Percentiles rank a stretch among this genome's conserved stretches.
Conservation (phyloP, 2,329 filamentous ascomycete genomes). For the Fusarium subglutinans region DNA sequence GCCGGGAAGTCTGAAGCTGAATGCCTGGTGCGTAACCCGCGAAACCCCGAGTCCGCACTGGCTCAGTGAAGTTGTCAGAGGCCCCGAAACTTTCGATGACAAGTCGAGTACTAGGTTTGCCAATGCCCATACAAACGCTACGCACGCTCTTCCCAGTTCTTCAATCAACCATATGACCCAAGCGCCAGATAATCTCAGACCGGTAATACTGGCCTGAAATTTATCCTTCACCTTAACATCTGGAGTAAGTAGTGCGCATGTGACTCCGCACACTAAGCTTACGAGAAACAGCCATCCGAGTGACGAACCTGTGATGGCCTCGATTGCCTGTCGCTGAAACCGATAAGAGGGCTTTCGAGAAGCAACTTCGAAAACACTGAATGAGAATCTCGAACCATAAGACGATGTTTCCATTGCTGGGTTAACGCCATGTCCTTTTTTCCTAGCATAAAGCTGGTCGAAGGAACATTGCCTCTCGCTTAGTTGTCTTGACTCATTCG, state of each 20-base stretch:
- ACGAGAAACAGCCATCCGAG: neutral
- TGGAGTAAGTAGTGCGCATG: neutral
- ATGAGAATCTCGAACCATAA: neutral
- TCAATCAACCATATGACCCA: neutral
- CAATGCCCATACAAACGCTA: neutral
- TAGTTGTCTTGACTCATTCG: neutral
- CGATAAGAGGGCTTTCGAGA: neutral
- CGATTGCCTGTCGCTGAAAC: neutral
- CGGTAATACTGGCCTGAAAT: neutral
- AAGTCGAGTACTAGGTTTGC: accelerated
- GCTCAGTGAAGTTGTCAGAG: neutral
- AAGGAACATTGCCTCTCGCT: neutral
- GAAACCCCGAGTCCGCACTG: accelerated
- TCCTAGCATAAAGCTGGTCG: neutral
- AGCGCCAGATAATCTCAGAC: neutral
- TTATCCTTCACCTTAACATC: neutral
- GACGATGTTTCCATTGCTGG: neutral
- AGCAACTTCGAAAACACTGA: neutral
- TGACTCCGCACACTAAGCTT: neutral
- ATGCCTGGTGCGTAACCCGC: accelerated
- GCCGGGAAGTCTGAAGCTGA: neutral
- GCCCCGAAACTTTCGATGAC: accelerated
- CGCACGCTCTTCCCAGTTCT: neutral
- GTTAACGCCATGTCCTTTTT: neutral
- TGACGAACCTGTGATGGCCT: neutral